A percentile compares a stretch with the other conserved stretches of the same genome.
These are phyloP conservation scores for Phytophthora cactorum DNA, from an alignment of 352 stramenopile genomes.

Conservation along the genomic window DNA sequence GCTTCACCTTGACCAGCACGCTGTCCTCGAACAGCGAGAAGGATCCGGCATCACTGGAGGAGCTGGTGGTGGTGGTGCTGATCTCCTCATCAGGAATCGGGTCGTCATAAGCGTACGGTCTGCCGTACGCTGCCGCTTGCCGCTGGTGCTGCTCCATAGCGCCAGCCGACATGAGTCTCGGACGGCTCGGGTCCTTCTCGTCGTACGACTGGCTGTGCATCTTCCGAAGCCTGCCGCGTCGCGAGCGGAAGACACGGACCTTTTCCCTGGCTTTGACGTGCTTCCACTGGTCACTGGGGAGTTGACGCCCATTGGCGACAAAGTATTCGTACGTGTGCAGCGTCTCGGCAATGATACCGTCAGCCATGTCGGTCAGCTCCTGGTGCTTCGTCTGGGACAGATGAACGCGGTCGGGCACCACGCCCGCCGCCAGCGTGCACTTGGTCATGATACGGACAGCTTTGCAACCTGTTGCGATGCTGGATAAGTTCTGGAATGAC, in stretches of 20 bases:
- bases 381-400: slow-evolving; percentile 37
- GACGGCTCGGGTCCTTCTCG: slow-evolving; percentile 40
- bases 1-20: slow-evolving; percentile 33
- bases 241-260: slow-evolving; percentile 57
- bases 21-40: slow-evolving; percentile 43
- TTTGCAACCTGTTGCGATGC: slow-evolving; percentile 1
- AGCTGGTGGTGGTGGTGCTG: slow-evolving; percentile 36
- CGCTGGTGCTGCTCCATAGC: slow-evolving; percentile 39
- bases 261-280: slow-evolving; percentile 55
- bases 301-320: slow-evolving; percentile 42
- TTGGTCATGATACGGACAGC: slow-evolving; percentile 20
- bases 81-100: slow-evolving; percentile 21
- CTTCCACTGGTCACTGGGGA: slow-evolving; percentile 56
- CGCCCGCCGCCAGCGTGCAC: background rate
- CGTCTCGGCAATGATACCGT: slow-evolving; percentile 63
- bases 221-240: slow-evolving; percentile 35
- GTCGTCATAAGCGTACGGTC: slow-evolving; percentile 37
- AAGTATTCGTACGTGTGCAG: slow-evolving; percentile 61
- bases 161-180: slow-evolving; percentile 43
- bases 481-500: slow-evolving; percentile 24
- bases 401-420: slow-evolving; percentile 22
- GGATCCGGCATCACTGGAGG: slow-evolving; percentile 39
- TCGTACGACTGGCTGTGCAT: slow-evolving; percentile 26
- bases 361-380: slow-evolving; percentile 50
- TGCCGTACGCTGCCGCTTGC: slow-evolving; percentile 19